phyloP scores from a whole-genome alignment of 495 filamentous ascomycete species.

The Annulohypoxylon nitens region DNA sequence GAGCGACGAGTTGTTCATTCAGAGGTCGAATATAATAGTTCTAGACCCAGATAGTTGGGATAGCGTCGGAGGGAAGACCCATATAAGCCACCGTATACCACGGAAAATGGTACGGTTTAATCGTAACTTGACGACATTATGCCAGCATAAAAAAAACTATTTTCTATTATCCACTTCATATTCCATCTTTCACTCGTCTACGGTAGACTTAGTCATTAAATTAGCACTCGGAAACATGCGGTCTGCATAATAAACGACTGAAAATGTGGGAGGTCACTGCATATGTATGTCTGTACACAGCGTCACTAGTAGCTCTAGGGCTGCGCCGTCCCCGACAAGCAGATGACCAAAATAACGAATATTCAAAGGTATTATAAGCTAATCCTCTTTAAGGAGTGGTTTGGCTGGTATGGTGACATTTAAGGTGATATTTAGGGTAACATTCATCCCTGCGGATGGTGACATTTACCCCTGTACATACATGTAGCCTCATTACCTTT shows the following conservation, averaged over 20 bases:
- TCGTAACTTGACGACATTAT: not conserved
- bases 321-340: not conserved
- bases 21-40: conserved; percentile 9
- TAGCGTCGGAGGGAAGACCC: conserved; percentile 5
- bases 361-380: not conserved
- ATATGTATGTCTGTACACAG: not conserved
- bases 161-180: conserved; percentile 1
- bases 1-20: not conserved
- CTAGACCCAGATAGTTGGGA: not conserved
- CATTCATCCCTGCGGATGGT: not conserved
- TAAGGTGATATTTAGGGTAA: conserved; percentile 3
- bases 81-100: not conserved
- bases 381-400: not conserved
- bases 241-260: conserved; percentile 1
- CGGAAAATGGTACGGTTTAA: not conserved
- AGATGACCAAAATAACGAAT: not conserved
- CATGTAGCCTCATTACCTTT: conserved; percentile 4
- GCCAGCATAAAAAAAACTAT: not conserved
- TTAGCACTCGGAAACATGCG: not conserved
- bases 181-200: not conserved
- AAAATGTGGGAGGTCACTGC: not conserved
- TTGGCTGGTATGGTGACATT: conserved; percentile 1
- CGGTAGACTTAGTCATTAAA: conserved; percentile 20
- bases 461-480: not conserved
- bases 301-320: not conserved